These are phyloP conservation scores for Rhododendron vialii DNA, from an alignment of 148 eudicot genomes.

Conservation along the genomic window DNA sequence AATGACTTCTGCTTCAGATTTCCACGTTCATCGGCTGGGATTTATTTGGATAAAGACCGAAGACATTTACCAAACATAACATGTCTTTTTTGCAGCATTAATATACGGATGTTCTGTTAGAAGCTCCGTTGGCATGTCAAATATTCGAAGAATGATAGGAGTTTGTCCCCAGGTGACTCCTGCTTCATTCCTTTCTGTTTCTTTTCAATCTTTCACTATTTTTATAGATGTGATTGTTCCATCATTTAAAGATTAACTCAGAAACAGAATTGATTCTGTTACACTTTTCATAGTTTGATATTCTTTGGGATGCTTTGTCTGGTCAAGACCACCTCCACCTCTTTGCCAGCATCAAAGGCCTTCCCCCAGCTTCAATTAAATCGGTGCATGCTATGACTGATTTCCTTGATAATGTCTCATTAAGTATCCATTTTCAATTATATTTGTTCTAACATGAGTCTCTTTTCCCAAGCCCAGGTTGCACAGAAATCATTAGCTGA, in stretches of 20 bases:
- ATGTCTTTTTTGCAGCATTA: constrained; percentile 40
- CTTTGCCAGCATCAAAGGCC: constrained; percentile 84
- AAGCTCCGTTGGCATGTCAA: constrained; percentile 76
- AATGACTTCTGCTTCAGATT: constrained; percentile 18
- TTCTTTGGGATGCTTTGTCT: constrained; percentile 80
- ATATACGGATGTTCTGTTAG: constrained; percentile 72
- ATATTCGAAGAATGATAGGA: constrained; percentile 72
- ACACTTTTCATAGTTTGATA: constrained; percentile 56
- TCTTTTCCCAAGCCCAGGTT: constrained; percentile 37
- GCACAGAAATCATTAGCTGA: constrained; percentile 58
- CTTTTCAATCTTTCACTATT: not conserved
- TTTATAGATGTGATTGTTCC: not conserved
- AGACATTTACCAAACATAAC: not conserved
- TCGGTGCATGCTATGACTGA: constrained; percentile 34
- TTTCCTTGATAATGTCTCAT: not conserved
- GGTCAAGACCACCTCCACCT: constrained; percentile 83
- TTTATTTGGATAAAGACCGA: not conserved
- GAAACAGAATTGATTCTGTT: constrained; percentile 7
- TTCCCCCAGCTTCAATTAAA: constrained; percentile 53
- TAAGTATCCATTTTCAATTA: not conserved
- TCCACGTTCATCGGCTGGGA: not conserved
- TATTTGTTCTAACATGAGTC: not conserved
- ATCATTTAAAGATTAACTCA: not conserved
- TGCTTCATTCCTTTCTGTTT: not conserved
- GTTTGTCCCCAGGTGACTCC: constrained; percentile 84